phyloP scores from a whole-genome alignment of 2,329 filamentous ascomycete genomes.

The Colletotrichum aenigma region DNA sequence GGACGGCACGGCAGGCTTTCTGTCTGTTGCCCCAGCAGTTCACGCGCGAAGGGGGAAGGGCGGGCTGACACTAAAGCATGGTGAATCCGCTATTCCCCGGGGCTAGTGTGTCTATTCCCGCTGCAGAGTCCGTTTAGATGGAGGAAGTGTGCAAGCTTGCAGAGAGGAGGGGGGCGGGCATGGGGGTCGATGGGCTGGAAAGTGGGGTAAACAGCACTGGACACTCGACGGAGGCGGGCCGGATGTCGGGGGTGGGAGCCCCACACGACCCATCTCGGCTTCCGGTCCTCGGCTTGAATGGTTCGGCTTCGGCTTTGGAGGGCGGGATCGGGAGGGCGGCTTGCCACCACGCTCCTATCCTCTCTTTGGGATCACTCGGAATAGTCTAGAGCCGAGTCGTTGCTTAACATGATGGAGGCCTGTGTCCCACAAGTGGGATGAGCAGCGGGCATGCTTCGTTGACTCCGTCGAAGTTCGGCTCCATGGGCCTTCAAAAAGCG shows the following conservation, averaged over 20 bases:
- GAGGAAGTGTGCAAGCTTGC: neutral
- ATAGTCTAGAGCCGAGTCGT: neutral
- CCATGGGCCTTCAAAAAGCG: no score
- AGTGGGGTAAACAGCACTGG: neutral
- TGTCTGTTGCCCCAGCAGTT: neutral
- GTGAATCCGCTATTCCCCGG: neutral
- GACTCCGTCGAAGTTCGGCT: neutral
- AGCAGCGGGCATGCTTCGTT: neutral
- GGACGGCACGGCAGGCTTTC: neutral
- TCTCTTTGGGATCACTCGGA: no score
- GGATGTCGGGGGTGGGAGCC: neutral
- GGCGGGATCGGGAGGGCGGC: neutral
- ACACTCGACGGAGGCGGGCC: neutral
- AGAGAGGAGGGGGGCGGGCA: neutral
- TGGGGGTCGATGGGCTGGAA: neutral
- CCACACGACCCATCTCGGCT: neutral
- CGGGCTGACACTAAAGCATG: neutral
- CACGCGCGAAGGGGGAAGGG: neutral
- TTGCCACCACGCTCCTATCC: neutral
- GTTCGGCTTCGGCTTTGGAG: neutral
- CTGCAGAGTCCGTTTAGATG: neutral
- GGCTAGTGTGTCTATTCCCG: neutral
- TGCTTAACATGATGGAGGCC: fast-evolving
- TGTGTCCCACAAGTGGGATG: neutral
- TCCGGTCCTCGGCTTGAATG: neutral